phyloP scores from a whole-genome alignment of 768 basidiomycete species.

The Myochromella boudieri region DNA sequence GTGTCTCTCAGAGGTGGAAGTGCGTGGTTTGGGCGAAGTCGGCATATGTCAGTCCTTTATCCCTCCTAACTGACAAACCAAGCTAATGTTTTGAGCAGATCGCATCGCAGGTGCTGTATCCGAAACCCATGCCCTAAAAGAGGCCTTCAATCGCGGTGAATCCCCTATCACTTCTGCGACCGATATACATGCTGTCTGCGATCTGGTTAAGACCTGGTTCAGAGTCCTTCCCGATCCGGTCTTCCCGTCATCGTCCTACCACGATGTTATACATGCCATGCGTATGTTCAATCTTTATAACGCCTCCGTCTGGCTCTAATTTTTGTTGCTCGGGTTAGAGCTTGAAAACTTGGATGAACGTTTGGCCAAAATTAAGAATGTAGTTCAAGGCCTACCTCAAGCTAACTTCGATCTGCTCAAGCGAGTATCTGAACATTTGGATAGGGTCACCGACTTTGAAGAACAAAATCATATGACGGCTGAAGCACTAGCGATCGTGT shows the following conservation, averaged over 20 bases:
- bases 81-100: conserved; percentile 41
- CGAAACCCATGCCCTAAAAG: conserved; percentile 67
- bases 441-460: conserved; percentile 88
- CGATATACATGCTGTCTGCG: conserved; percentile 83
- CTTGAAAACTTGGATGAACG: conserved; percentile 69
- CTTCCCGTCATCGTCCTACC: conserved; percentile 69
- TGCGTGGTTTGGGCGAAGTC: conserved; percentile 74
- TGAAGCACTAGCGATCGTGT: conserved; percentile 81
- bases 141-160: conserved; percentile 74
- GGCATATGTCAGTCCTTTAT: conserved; percentile 67
- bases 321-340: conserved; percentile 37
- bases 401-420: conserved; percentile 78
- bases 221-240: conserved; percentile 78
- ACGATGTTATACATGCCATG: conserved; percentile 67
- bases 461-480: conserved; percentile 91
- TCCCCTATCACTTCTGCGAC: conserved; percentile 56
- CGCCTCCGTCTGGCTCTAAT: conserved; percentile 1
- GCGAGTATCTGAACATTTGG: conserved; percentile 81
- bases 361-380: conserved; percentile 58
- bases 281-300: conserved; percentile 42
- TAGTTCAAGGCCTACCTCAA: conserved; percentile 70
- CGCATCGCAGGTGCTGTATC: conserved; percentile 78
- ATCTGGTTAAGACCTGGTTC: conserved; percentile 86
- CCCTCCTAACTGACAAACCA: not conserved
- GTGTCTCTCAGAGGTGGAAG: conserved; percentile 70